These are phyloP conservation scores for Ustilago lituana DNA, from an alignment of 1,284 basidiomycete genomes.

Conservation along the genomic window DNA sequence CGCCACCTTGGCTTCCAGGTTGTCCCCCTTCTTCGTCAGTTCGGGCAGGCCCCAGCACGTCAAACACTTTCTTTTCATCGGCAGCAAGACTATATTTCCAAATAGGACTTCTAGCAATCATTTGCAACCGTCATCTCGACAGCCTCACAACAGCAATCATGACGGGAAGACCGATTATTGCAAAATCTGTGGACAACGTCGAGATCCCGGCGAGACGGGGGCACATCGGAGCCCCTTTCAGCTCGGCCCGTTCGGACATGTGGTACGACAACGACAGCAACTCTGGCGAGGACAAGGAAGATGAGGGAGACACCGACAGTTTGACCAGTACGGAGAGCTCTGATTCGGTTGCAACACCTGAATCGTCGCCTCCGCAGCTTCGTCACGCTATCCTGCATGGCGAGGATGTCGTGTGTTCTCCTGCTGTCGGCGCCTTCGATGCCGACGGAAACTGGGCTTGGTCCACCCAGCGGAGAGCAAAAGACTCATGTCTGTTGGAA, in stretches of 20 bases:
- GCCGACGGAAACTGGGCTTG: conserved; percentile 22
- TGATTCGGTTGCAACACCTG: conserved; percentile 26
- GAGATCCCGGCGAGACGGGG: neutral
- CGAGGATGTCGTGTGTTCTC: neutral
- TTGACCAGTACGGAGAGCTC: conserved; percentile 19
- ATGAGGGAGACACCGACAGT: conserved; percentile 26
- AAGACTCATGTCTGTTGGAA: neutral
- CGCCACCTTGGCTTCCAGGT: too few relatives aligned
- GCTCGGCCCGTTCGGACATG: conserved; percentile 1
- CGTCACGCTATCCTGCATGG: conserved; percentile 12
- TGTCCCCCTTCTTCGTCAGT: too few relatives aligned
- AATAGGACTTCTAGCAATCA: too few relatives aligned
- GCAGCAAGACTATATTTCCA: too few relatives aligned
- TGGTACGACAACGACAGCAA: conserved; percentile 24
- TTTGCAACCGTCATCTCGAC: neutral
- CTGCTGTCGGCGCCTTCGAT: conserved; percentile 19
- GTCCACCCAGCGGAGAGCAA: neutral
- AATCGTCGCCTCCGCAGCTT: conserved; percentile 15
- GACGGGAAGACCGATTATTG: neutral
- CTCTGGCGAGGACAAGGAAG: conserved; percentile 13
- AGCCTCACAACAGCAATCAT: neutral
- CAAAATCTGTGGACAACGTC: neutral
- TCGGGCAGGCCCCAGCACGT: neutral
- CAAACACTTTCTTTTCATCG: neutral
- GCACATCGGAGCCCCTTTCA: neutral